Evolutionary conservation across 257 asterid genomes (phyloP).

Genomic region (Agastache rugosa): DNA sequence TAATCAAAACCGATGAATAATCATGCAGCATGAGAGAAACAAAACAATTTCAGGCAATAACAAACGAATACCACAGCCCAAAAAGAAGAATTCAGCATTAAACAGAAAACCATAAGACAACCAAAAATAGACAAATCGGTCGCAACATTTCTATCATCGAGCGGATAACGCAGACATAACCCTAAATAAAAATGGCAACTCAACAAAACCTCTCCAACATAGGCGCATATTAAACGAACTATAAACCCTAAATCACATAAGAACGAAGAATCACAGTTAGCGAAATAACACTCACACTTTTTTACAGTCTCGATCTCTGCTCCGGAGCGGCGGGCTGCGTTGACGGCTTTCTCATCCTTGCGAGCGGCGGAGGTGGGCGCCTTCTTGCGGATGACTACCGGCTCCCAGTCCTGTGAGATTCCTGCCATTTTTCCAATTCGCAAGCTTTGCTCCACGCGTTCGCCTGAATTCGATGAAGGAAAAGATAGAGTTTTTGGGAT

Average conservation of each 20-base stretch:
- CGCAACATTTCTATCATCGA: neutral
- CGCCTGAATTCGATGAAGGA: neutral
- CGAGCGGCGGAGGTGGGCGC: conserved; percentile 96
- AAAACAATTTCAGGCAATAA: conserved; percentile 5
- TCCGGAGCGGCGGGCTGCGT: conserved; percentile 97
- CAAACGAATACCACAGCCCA: neutral
- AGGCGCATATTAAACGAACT: neutral
- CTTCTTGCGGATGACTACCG: conserved; percentile 87
- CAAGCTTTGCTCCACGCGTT: conserved; percentile 32
- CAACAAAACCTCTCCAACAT: conserved; percentile 5
- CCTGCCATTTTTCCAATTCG: conserved; percentile 54
- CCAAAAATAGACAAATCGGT: neutral
- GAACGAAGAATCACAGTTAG: neutral
- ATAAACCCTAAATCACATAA: conserved; percentile 9
- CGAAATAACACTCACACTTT: conserved; percentile 52
- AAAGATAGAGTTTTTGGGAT: neutral
- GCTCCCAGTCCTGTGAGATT: conserved; percentile 94
- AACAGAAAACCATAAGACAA: neutral
- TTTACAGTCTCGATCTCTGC: conserved; percentile 89
- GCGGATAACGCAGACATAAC: conserved; percentile 1
- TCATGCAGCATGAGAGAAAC: neutral
- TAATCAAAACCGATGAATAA: neutral
- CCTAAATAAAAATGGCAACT: conserved; percentile 19
- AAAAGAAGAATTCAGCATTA: neutral
- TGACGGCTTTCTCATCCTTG: conserved; percentile 95